Evolutionary conservation across 257 asterid species (phyloP).

Genomic region (Salvia hispanica): DNA sequence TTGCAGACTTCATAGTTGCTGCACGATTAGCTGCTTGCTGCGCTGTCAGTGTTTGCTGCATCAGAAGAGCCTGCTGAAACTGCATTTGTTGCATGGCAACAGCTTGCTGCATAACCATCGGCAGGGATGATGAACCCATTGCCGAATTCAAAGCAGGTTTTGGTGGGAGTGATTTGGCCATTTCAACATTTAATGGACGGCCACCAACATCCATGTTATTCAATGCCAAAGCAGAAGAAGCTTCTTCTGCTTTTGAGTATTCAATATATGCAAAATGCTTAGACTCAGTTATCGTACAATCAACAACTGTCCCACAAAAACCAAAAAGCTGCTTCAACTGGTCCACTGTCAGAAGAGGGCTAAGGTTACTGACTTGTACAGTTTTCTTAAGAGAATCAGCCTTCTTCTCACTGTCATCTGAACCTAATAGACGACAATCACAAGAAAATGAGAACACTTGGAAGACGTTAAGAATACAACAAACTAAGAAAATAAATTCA

Average conservation of each 20-base stretch:
- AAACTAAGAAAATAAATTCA: background rate
- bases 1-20: slow-evolving; percentile 95
- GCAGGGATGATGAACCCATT: slow-evolving; percentile 64
- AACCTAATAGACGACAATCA: slow-evolving; percentile 38
- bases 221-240: slow-evolving; percentile 83
- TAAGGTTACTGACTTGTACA: slow-evolving; percentile 97
- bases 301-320: slow-evolving; percentile 76
- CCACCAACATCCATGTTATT: slow-evolving; percentile 96
- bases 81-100: slow-evolving; percentile 99
- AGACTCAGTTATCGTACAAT: slow-evolving; percentile 85
- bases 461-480: slow-evolving; percentile 6
- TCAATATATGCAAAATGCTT: slow-evolving; percentile 93
- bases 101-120: slow-evolving; percentile 92
- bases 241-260: slow-evolving; percentile 88
- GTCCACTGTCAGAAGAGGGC: slow-evolving; percentile 83
- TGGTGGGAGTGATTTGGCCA: slow-evolving; percentile 95
- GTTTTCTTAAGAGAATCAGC: slow-evolving; percentile 68
- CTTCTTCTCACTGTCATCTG: slow-evolving; percentile 57
- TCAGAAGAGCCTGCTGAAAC: slow-evolving; percentile 90
- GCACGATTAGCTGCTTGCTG: slow-evolving; percentile 96
- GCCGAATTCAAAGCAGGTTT: slow-evolving; percentile 54
- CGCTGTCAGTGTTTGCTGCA: slow-evolving; percentile 88
- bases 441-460: slow-evolving; percentile 19
- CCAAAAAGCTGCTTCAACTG: slow-evolving; percentile 96
- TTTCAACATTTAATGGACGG: slow-evolving; percentile 95